A percentile compares a stretch with the other conserved stretches of the same genome.
Evolutionary conservation across 331 rosid species (phyloP).

Genomic region (Malus hybrid): DNA sequence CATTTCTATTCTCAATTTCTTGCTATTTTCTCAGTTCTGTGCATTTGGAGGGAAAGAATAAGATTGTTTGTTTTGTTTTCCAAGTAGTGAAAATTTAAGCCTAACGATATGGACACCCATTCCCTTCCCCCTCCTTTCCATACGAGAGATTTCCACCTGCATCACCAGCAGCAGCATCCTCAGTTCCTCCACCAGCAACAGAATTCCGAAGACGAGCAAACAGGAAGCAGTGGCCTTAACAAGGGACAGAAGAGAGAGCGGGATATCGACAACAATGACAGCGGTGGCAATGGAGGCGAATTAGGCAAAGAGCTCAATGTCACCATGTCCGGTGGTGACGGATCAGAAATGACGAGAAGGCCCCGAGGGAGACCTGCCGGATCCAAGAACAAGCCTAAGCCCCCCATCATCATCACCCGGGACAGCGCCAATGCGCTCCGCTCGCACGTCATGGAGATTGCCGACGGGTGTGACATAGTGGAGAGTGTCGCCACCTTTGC

Average conservation of each 20-base stretch:
- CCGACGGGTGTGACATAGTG: slow-evolving; percentile 84
- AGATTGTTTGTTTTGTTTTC: not conserved
- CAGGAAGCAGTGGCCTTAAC: slow-evolving; percentile 62
- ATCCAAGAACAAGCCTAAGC: slow-evolving; percentile 95
- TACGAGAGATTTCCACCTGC: slow-evolving; percentile 67
- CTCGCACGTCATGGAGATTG: slow-evolving; percentile 90
- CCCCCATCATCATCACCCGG: slow-evolving; percentile 88
- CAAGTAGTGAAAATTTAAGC: not conserved
- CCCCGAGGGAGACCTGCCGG: slow-evolving; percentile 94
- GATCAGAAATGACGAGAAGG: slow-evolving; percentile 52
- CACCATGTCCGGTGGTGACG: slow-evolving; percentile 17
- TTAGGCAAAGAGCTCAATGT: slow-evolving; percentile 25
- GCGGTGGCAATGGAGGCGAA: slow-evolving; percentile 15
- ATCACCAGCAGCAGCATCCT: slow-evolving; percentile 37
- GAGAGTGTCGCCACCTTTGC: slow-evolving; percentile 84
- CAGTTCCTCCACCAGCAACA: slow-evolving; percentile 59
- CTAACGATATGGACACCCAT: slow-evolving; percentile 52
- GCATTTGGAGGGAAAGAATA: not conserved
- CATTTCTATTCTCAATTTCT: slow-evolving; percentile 5
- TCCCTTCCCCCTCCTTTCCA: slow-evolving; percentile 94
- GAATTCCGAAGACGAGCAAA: slow-evolving; percentile 73
- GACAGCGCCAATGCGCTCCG: slow-evolving; percentile 95
- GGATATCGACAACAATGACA: slow-evolving; percentile 21
- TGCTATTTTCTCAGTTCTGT: not conserved
- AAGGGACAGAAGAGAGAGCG: slow-evolving; percentile 58